phyloP scores from a whole-genome alignment of 768 basidiomycete genomes.

The Lyophyllum atratum region DNA sequence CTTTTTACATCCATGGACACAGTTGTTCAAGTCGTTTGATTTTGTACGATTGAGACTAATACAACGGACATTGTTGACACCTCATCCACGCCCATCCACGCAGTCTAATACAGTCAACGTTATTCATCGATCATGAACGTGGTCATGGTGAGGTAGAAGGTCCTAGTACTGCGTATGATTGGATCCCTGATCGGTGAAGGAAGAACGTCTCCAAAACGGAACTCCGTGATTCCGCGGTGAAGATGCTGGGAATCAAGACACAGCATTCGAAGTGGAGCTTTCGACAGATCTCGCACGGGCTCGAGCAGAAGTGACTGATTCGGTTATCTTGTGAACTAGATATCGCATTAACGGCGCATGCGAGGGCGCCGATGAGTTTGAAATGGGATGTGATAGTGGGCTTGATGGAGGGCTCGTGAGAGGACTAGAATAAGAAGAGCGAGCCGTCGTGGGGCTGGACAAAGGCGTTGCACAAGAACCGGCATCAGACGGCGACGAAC shows the following conservation, averaged over 20 bases:
- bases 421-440: conserved; percentile 7
- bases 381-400: background rate
- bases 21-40: background rate
- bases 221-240: conserved; percentile 4
- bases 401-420: conserved; percentile 4
- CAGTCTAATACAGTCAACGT: background rate
- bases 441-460: background rate
- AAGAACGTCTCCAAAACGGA: background rate
- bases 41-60: background rate
- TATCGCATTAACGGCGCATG: conserved; percentile 25
- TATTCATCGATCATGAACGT: background rate
- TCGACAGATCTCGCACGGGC: conserved; percentile 8
- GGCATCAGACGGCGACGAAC: conserved; percentile 1
- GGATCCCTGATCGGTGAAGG: background rate
- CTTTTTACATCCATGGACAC: background rate
- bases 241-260: conserved; percentile 1
- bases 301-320: conserved; percentile 15
- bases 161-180: background rate
- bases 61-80: background rate
- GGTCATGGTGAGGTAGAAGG: background rate
- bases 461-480: background rate
- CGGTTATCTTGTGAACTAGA: conserved; percentile 24
- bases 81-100: background rate
- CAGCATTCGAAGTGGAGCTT: conserved; percentile 2
- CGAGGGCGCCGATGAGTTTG: conserved; percentile 10